These are phyloP conservation scores for Annulohypoxylon stygium DNA, from an alignment of 495 filamentous ascomycete genomes.

Conservation along the genomic window DNA sequence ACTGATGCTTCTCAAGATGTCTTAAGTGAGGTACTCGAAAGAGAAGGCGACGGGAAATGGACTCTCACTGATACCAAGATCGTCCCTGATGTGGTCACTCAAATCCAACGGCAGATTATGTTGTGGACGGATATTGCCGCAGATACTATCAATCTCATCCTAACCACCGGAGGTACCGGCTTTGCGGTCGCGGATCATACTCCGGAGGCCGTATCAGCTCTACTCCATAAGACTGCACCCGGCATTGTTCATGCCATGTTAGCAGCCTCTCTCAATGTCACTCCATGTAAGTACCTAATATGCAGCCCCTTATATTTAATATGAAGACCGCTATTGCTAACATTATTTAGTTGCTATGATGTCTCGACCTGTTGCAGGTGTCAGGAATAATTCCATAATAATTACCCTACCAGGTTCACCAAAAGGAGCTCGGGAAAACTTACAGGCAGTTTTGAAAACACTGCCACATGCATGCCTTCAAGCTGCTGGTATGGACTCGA, in stretches of 20 bases:
- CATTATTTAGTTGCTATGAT: slow-evolving; percentile 85
- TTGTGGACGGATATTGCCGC: slow-evolving; percentile 75
- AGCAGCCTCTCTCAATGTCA: slow-evolving; percentile 83
- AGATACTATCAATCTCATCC: slow-evolving; percentile 75
- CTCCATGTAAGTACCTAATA: slow-evolving; percentile 76
- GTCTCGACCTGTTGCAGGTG: slow-evolving; percentile 93
- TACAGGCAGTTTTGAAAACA: slow-evolving; percentile 89
- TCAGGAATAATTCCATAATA: slow-evolving; percentile 85
- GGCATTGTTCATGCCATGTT: slow-evolving; percentile 97
- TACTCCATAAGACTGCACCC: slow-evolving; percentile 89
- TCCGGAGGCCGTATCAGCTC: slow-evolving; percentile 85
- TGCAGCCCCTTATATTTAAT: background rate
- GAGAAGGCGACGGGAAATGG: slow-evolving; percentile 76
- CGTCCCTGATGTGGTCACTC: slow-evolving; percentile 79
- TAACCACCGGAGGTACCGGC: slow-evolving; percentile 93
- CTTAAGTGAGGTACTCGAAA: slow-evolving; percentile 75
- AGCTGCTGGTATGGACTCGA: slow-evolving; percentile 84
- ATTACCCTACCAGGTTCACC: slow-evolving; percentile 94
- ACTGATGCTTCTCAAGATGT: slow-evolving; percentile 77
- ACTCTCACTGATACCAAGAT: slow-evolving; percentile 75
- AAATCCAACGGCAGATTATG: slow-evolving; percentile 79
- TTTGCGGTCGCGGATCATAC: slow-evolving; percentile 91
- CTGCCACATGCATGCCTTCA: slow-evolving; percentile 94
- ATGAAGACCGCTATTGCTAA: slow-evolving; percentile 13
- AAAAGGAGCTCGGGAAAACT: slow-evolving; percentile 95